Percentiles rank a stretch among this genome's conserved stretches.
Conservation (phyloP, 2,329 filamentous ascomycete genomes). For the Paecilomyces niveus region DNA sequence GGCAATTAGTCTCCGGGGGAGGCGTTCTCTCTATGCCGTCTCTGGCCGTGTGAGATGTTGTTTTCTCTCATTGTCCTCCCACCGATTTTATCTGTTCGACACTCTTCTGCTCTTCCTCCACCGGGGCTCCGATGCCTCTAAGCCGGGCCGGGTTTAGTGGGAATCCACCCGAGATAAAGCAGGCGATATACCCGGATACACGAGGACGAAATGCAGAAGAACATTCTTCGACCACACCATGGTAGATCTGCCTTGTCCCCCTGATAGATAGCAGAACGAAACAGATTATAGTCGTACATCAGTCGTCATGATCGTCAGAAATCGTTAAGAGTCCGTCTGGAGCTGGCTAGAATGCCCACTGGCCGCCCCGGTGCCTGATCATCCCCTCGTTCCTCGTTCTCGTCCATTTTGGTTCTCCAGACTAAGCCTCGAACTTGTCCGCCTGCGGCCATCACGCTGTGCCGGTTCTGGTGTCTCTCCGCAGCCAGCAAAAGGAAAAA, state of each 20-base stretch:
- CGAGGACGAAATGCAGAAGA: conserved; percentile 17
- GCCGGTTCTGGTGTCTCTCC: background rate
- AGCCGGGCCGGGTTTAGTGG: background rate
- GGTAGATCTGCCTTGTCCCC: background rate
- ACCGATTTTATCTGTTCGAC: too few relatives aligned
- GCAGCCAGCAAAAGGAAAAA: background rate
- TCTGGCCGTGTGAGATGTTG: background rate
- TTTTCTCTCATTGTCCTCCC: background rate
- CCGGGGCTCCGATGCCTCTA: background rate
- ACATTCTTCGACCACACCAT: background rate
- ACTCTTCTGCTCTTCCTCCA: background rate
- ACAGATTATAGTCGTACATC: background rate
- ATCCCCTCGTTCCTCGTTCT: background rate
- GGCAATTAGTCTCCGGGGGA: background rate
- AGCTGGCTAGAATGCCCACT: too few relatives aligned
- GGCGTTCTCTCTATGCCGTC: background rate
- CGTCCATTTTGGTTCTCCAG: too few relatives aligned
- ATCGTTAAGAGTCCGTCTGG: background rate
- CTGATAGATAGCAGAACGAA: background rate
- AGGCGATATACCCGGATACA: conserved; percentile 17
- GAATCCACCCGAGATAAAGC: background rate
- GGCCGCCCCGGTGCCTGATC: background rate
- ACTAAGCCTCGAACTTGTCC: background rate
- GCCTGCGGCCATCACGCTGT: background rate
- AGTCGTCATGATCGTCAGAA: background rate